These are phyloP conservation scores for Termitomyces eurrhizus DNA, from an alignment of 768 basidiomycete genomes.

Conservation along the genomic window DNA sequence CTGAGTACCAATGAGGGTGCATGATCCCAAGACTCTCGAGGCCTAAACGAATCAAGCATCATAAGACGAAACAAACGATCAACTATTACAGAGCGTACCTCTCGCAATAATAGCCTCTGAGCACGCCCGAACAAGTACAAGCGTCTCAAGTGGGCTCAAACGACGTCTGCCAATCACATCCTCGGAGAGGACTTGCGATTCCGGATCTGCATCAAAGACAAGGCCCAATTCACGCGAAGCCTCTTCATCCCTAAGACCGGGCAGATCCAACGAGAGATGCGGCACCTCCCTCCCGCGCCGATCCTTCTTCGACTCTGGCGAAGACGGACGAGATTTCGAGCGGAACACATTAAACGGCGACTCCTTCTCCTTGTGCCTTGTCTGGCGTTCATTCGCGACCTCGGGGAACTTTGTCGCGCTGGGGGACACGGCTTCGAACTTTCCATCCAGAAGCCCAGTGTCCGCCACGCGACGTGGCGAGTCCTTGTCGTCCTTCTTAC, in stretches of 20 bases:
- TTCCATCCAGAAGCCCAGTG: constrained; percentile 60
- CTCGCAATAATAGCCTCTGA: constrained; percentile 60
- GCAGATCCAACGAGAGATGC: constrained; percentile 60
- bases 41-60: constrained; percentile 42
- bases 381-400: constrained; percentile 23
- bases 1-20: constrained; percentile 82
- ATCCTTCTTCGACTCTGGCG: constrained; percentile 30
- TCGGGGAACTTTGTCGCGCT: constrained; percentile 37
- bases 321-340: constrained; percentile 37
- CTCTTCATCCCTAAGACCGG: constrained; percentile 45
- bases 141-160: constrained; percentile 59
- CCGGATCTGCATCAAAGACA: constrained; percentile 59
- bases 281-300: constrained; percentile 41
- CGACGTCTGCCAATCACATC: constrained; percentile 51
- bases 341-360: constrained; percentile 46
- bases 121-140: constrained; percentile 62
- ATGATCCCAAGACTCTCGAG: constrained; percentile 79
- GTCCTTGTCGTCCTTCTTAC: constrained; percentile 61
- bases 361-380: constrained; percentile 41
- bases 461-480: constrained; percentile 29
- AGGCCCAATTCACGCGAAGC: constrained; percentile 46
- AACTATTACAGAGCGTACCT: constrained; percentile 39
- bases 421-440: constrained; percentile 68
- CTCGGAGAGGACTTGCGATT: constrained; percentile 44
- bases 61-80: constrained; percentile 9